Base-by-base conservation (phyloP, 2,329 filamentous ascomycete species). In the Ophiocordyceps australis region DNA sequence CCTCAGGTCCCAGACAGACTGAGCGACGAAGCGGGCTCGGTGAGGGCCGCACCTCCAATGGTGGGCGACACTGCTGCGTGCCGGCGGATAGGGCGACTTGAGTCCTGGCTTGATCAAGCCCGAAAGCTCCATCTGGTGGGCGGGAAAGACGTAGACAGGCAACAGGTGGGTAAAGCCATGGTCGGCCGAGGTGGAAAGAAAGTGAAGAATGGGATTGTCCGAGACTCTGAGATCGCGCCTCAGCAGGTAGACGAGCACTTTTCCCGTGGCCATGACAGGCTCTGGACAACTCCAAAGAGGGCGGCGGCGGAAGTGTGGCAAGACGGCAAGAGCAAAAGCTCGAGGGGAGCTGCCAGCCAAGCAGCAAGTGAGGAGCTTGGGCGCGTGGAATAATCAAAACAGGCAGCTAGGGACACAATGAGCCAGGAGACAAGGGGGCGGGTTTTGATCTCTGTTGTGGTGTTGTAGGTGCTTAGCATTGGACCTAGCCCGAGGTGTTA, bases 21-120 rank as follows among this genome's bases (percentile, higher is more conserved):
- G 64, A 0, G 70, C 72, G 17, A 80, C 49, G 43, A 85, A 86
- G 42, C 69, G 75, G 28, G 69, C 68, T 19, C 80, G 63, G 38
- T 78, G 67, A 5, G 68, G 70, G 3, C 79, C 78, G 38, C 75
- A 82, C 41, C 78, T 59, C 73, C 74, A 82, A 41, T 79, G 78
- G 2, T 59, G 54, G 9, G 62, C 74, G 4, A 76, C 50, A n/a
- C 57, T 45, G 37, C 74, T 79, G 30, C 64, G 59, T 4, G 78
- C 75, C 38, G 72, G 65, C 0, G 71, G 71, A 33, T 77, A 83
- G 0, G 79, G 79, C 6, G 62, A 76, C 25, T 54, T 49, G 25
- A 49, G 38, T 9, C 56, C 51, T 23, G 60, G 43, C 10, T 51
- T 48, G n/a, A 85, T 49, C 38, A 86, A 79, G 2, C 80, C 80